These are phyloP conservation scores for Phycomyces nitens DNA, from an alignment of 192 early-diverging fungal species.

Conservation along the genomic window DNA sequence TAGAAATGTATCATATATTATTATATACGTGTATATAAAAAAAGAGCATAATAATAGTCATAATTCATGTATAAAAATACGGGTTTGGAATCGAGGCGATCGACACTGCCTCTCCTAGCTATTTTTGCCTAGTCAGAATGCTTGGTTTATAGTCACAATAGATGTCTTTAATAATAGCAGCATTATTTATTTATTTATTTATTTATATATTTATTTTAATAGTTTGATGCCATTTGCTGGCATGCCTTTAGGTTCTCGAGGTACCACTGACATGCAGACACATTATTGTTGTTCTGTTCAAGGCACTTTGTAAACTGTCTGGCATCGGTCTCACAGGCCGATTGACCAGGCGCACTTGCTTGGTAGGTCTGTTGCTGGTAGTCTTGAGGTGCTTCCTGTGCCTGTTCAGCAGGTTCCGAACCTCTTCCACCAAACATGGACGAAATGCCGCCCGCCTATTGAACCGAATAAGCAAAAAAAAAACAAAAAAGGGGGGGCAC, in stretches of 20 bases:
- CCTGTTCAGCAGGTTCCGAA: slow-evolving; percentile 31
- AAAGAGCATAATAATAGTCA: too few species aligned
- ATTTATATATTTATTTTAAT: slow-evolving; percentile 23
- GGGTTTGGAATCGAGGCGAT: too few species aligned
- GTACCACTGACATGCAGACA: slow-evolving; percentile 84
- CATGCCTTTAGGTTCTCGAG: slow-evolving; percentile 90
- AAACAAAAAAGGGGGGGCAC: too few species aligned
- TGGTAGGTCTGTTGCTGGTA: slow-evolving; percentile 26
- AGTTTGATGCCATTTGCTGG: slow-evolving; percentile 54
- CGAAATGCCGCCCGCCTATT: too few species aligned
- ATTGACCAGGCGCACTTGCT: slow-evolving; percentile 15
- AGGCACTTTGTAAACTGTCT: slow-evolving; percentile 86
- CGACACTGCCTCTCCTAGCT: too few species aligned
- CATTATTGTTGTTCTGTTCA: slow-evolving; percentile 76
- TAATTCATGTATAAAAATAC: too few species aligned
- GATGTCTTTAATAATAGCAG: neutral
- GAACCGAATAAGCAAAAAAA: too few species aligned
- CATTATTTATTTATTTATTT: neutral
- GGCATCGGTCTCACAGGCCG: slow-evolving; percentile 65
- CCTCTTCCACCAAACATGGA: slow-evolving; percentile 25
- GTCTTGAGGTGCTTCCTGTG: slow-evolving; percentile 31
- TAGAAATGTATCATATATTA: too few species aligned
- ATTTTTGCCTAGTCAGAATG: too few species aligned
- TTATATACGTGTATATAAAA: too few species aligned
- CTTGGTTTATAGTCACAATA: too few species aligned